phyloP scores from a whole-genome alignment of 192 early-diverging fungal species.

The Linnemannia elongata region DNA sequence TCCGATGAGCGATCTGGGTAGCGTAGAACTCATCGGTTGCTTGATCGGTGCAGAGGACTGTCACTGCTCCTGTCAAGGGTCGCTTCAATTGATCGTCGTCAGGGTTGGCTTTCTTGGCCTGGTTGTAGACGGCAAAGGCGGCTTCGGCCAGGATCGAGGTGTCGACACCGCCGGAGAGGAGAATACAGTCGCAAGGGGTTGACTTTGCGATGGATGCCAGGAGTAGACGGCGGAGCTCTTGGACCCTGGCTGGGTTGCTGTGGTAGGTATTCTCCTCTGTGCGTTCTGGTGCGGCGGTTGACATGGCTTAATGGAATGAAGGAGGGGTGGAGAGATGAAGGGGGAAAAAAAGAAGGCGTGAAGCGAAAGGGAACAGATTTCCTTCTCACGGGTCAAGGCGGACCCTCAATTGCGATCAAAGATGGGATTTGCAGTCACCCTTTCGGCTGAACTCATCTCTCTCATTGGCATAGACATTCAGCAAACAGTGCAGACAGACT shows the following conservation, averaged over 20 bases:
- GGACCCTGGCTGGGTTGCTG: conserved; percentile 38
- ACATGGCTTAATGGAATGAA: conserved; percentile 11
- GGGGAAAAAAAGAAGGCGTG: neutral
- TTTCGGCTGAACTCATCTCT: no score
- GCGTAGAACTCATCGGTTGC: conserved; percentile 71
- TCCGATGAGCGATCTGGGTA: conserved; percentile 58
- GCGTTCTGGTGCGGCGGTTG: neutral
- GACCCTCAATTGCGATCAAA: neutral
- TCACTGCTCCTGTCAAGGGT: conserved; percentile 63
- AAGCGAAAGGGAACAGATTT: neutral
- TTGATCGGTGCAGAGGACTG: conserved; percentile 62
- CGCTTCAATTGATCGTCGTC: neutral
- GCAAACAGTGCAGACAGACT: neutral
- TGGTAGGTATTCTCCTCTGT: conserved; percentile 15
- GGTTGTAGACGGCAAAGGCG: conserved; percentile 38
- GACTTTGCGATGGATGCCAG: conserved; percentile 36
- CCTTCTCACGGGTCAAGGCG: neutral
- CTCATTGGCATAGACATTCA: neutral
- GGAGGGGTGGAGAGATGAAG: neutral
- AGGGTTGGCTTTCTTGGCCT: neutral
- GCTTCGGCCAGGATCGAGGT: conserved; percentile 74
- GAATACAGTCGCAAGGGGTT: conserved; percentile 54
- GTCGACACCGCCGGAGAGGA: conserved; percentile 78
- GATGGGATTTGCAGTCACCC: neutral
- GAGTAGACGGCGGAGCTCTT: conserved; percentile 34